Conservation (phyloP, 2,329 filamentous ascomycete genomes). For the Colletotrichum higginsianum region DNA sequence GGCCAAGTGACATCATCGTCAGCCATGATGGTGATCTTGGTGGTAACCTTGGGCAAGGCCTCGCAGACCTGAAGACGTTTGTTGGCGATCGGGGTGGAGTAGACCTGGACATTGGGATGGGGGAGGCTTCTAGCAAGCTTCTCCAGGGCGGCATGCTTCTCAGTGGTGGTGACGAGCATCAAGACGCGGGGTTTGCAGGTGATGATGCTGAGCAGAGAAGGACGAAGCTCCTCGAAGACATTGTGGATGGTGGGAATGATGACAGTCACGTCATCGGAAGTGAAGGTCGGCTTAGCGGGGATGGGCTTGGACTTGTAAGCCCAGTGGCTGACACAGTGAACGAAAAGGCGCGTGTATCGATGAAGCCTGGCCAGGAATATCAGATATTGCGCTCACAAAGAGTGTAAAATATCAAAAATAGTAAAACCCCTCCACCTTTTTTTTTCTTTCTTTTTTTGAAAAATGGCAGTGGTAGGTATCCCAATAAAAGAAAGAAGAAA, state of each 20-base stretch:
- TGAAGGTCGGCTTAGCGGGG: slow-evolving; percentile 84
- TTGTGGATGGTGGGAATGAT: slow-evolving; percentile 95
- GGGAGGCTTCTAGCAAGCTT: slow-evolving; percentile 74
- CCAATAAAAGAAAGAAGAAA: not conserved
- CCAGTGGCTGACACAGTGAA: slow-evolving; percentile 91
- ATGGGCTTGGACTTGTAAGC: slow-evolving; percentile 88
- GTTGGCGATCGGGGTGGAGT: slow-evolving; percentile 88
- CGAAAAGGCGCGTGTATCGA: slow-evolving; percentile 87
- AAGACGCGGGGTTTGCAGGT: slow-evolving; percentile 79
- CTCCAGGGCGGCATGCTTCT: slow-evolving; percentile 79
- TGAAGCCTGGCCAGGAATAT: slow-evolving; percentile 74
- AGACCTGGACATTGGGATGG: slow-evolving; percentile 77
- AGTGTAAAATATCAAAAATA: not conserved
- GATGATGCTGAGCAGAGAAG: slow-evolving; percentile 84
- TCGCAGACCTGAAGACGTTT: slow-evolving; percentile 95
- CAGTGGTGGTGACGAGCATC: slow-evolving; percentile 88
- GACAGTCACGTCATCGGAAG: slow-evolving; percentile 88
- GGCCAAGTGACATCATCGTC: slow-evolving; percentile 98
- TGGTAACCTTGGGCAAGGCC: slow-evolving; percentile 87
- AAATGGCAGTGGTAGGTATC: not conserved
- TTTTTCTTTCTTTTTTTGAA: too few species aligned
- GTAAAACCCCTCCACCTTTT: too few species aligned
- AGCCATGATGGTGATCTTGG: slow-evolving; percentile 89
- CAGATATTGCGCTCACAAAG: slow-evolving; percentile 37
- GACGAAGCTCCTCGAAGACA: slow-evolving; percentile 84